phyloP scores from a whole-genome alignment of 1,284 basidiomycete species.

The Pyrrhoderma lamaoense region DNA sequence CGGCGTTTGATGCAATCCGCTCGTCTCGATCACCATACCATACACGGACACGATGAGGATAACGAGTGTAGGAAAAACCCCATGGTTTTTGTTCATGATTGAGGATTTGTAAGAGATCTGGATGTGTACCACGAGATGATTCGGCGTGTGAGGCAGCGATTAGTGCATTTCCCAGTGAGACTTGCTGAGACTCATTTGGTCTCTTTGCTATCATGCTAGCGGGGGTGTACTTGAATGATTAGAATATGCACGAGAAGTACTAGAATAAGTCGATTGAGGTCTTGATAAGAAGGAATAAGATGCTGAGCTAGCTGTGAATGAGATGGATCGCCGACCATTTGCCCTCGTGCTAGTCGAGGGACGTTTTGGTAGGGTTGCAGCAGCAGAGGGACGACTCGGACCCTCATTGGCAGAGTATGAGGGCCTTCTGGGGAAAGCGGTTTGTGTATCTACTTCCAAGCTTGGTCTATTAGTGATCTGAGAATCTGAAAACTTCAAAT shows the following conservation, averaged over 20 bases:
- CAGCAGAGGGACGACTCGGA: too few species aligned
- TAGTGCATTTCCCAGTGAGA: constrained; percentile 74
- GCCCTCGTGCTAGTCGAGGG: constrained; percentile 28
- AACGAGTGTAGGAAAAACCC: constrained; percentile 76
- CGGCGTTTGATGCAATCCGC: constrained; percentile 82
- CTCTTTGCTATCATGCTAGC: constrained; percentile 34
- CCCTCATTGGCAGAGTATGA: constrained; percentile 8
- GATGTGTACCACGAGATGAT: constrained; percentile 83
- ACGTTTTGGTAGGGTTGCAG: background rate
- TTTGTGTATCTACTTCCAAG: background rate
- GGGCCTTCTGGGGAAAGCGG: background rate
- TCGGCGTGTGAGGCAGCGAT: constrained; percentile 94
- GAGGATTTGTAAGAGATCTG: constrained; percentile 85
- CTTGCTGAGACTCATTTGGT: constrained; percentile 44
- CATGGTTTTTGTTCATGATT: constrained; percentile 80
- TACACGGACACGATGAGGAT: constrained; percentile 74
- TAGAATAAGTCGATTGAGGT: constrained; percentile 11
- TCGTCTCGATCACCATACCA: constrained; percentile 96
- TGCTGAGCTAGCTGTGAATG: constrained; percentile 40
- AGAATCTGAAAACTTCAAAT: background rate
- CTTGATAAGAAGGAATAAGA: constrained; percentile 9
- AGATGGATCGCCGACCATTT: constrained; percentile 56
- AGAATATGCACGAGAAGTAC: constrained; percentile 14
- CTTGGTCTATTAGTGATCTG: background rate
- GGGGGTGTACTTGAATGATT: constrained; percentile 17